Evolutionary conservation across 1,139 yeast species (phyloP), one percentile per base, ranked within the genome.

Genomic region (Lodderomyces theae): DNA sequence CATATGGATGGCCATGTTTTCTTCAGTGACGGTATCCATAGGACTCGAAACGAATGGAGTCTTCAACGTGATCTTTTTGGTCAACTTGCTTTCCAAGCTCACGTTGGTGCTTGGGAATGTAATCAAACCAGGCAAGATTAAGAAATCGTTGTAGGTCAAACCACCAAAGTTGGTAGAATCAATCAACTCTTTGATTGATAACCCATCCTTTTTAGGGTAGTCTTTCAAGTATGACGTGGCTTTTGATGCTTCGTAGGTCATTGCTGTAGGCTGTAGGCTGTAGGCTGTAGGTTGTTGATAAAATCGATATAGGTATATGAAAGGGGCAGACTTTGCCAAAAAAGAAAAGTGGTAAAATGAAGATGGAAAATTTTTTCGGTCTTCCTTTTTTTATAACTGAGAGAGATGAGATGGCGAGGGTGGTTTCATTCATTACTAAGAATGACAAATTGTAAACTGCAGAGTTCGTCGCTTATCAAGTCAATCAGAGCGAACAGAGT

Each of bases 21-120:
- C 74, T 74, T 92, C 99, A 45, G 99, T 94, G 50, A 92, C 98
- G 41, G 98, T 92, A 69, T 92, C 98, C 99, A 92, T 92, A 56
- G 99, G 99, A 58, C 97, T 88, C 28, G 97, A 90, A 49, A 92
- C 92, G 56, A 92, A 87, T 48, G 99, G 99, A 39, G 96, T 74
- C 72, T 86, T 89, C 67, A 92, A 77, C 43, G 94, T 71, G 72
- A 92, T 92, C 60, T 84, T 86, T 74, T 86, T 89, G 62, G 98
- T 89, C 66, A 92, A 76, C 65, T 78, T 85, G 51, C 96, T 78
- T 56, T 89, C 96, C 60, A 90, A 75, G 43, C 72, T 69, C 46
- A 94, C 97, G 26, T 55, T 69, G 41, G 84, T 75, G 36, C 97
- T 79, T 49, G 96, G 87, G 72, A 89, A 90, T 58, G 81, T 82